Evolutionary conservation across 2,329 filamentous ascomycete genomes (phyloP).

Genomic region (Fusarium pseudoanthophilum): DNA sequence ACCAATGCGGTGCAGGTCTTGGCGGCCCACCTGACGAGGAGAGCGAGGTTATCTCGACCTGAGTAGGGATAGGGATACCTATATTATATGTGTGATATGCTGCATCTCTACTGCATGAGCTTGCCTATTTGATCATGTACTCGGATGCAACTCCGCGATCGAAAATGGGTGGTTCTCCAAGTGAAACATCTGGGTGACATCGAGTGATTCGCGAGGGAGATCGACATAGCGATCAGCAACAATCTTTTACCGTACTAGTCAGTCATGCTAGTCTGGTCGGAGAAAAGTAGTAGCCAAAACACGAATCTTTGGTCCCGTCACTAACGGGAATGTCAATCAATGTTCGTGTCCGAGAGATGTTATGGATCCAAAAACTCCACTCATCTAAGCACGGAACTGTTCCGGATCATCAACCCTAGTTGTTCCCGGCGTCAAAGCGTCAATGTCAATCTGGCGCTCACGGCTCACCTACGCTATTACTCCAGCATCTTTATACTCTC

Average conservation of each 20-base stretch:
- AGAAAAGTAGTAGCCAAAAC: not conserved
- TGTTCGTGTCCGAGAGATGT: not conserved
- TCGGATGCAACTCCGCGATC: not conserved
- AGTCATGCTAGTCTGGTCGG: not conserved
- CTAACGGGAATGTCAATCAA: not conserved
- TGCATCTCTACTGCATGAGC: not conserved
- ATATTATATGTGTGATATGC: not conserved
- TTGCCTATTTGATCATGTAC: not conserved
- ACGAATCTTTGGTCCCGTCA: not conserved
- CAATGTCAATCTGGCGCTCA: not conserved
- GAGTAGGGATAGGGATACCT: not conserved
- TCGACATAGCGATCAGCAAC: not conserved
- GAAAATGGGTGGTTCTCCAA: not conserved
- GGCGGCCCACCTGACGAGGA: not conserved
- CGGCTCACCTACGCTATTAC: not conserved
- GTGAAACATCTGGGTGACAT: not conserved
- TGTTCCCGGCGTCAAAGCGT: not conserved
- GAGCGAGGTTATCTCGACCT: not conserved
- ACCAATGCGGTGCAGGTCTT: not conserved
- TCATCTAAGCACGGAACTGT: slow-evolving; percentile 1
- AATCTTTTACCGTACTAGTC: not conserved
- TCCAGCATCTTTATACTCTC: not conserved
- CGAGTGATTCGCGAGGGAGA: slow-evolving; percentile 1
- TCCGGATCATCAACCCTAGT: slow-evolving; percentile 14
- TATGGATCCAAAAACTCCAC: not conserved